Conservation (phyloP, 192 early-diverging fungal genomes). For the Umbelopsis sp. region DNA sequence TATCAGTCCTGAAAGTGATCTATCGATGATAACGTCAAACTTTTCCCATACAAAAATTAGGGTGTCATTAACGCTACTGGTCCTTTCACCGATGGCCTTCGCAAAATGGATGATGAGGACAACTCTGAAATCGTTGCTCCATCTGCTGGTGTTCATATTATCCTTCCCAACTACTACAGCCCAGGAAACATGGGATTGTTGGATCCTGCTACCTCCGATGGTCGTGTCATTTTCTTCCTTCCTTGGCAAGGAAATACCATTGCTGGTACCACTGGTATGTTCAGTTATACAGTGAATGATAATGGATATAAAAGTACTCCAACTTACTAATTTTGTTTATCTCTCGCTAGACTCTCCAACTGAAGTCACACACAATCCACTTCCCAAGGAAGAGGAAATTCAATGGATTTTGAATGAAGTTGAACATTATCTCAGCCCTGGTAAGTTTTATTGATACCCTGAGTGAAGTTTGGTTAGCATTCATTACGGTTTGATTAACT, state of each 20-base stretch:
- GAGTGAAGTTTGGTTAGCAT: not conserved
- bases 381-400: constrained; percentile 92
- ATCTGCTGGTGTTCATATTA: constrained; percentile 90
- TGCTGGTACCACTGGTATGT: constrained; percentile 83
- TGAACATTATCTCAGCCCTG: constrained; percentile 81
- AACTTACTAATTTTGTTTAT: not conserved
- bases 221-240: constrained; percentile 96
- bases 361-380: constrained; percentile 78
- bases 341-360: constrained; percentile 75
- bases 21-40: not conserved
- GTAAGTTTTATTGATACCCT: constrained; percentile 18
- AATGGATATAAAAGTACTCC: not conserved
- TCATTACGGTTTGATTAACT: not conserved
- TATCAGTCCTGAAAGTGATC: not conserved
- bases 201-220: constrained; percentile 92
- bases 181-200: constrained; percentile 94
- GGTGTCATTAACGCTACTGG: constrained; percentile 91
- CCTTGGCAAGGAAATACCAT: constrained; percentile 97
- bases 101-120: constrained; percentile 83
- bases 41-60: constrained; percentile 28
- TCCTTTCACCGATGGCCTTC: constrained; percentile 81
- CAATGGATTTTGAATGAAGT: constrained; percentile 95
- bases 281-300: not conserved
- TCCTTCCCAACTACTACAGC: constrained; percentile 94
- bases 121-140: constrained; percentile 90